Evolutionary conservation across 331 rosid genomes (phyloP).

Genomic region (Rosa hybrid): DNA sequence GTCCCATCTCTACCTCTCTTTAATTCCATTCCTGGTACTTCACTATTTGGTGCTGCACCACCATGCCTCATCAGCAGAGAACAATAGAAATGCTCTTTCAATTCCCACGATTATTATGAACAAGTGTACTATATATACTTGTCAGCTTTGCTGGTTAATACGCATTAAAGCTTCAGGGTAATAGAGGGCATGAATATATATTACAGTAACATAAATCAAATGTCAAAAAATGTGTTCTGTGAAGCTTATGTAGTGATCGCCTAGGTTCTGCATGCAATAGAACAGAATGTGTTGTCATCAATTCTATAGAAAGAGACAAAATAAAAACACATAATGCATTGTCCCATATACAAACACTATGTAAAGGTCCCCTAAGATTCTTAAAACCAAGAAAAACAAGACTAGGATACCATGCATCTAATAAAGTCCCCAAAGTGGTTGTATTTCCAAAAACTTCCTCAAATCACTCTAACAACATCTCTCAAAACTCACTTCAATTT

Average conservation of each 20-base stretch:
- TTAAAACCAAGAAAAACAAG: not conserved
- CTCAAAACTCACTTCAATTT: not conserved
- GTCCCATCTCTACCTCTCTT: not conserved
- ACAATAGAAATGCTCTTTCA: not conserved
- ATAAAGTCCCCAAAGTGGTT: not conserved
- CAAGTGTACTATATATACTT: not conserved
- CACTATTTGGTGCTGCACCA: no score
- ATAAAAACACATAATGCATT: not conserved
- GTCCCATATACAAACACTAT: not conserved
- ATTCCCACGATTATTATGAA: not conserved
- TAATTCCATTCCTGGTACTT: not conserved
- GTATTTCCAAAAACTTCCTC: not conserved
- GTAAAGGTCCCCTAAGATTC: not conserved
- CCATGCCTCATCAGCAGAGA: no score
- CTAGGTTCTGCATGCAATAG: not conserved
- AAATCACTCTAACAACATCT: not conserved
- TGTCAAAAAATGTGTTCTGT: not conserved
- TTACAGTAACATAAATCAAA: not conserved
- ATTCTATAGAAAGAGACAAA: not conserved
- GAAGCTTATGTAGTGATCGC: not conserved
- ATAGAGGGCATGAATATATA: no score
- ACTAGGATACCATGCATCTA: not conserved
- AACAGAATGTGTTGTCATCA: not conserved
- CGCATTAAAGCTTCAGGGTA: not conserved
- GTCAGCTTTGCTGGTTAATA: not conserved